Evolutionary conservation across 1,284 basidiomycete species (phyloP).

Genomic region (Athelia psychrophila): DNA sequence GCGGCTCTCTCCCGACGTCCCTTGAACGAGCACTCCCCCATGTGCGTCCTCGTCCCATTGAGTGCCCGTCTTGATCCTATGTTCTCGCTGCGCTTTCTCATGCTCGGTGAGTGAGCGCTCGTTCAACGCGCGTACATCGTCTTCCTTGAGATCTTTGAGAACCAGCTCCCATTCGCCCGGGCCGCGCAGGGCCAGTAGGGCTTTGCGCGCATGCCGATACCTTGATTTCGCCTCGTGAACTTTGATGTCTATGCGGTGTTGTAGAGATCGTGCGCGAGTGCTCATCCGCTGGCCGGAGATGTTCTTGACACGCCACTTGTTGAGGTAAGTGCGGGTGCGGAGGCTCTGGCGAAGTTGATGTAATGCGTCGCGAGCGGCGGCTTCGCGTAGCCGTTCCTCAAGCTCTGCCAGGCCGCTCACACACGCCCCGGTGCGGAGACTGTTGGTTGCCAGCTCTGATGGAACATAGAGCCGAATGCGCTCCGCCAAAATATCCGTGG

Average conservation of each 20-base stretch:
- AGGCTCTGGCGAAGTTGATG: constrained; percentile 25
- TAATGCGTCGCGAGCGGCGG: constrained; percentile 21
- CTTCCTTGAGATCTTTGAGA: too few species aligned
- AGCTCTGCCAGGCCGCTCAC: constrained; percentile 9
- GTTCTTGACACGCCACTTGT: constrained; percentile 22
- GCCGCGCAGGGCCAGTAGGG: too few species aligned
- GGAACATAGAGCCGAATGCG: not conserved
- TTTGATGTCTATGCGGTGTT: constrained; percentile 32
- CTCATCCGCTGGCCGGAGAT: constrained; percentile 22
- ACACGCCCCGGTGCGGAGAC: not conserved
- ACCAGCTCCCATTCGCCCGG: too few species aligned
- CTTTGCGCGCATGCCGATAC: too few species aligned
- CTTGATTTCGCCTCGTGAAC: constrained; percentile 36
- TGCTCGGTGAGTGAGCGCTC: too few species aligned
- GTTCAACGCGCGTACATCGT: too few species aligned
- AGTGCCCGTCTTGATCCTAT: too few species aligned
- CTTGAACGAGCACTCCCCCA: too few species aligned
- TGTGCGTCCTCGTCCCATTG: too few species aligned
- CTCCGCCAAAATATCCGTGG: not conserved
- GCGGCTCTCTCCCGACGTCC: too few species aligned
- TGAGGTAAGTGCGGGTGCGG: constrained; percentile 16
- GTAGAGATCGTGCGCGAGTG: constrained; percentile 14
- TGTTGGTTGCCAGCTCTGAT: not conserved
- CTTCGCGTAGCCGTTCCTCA: constrained; percentile 25
- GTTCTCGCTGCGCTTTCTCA: too few species aligned